Evolutionary conservation across 352 stramenopile species (phyloP).

Genomic region (Phytophthora brassicae): DNA sequence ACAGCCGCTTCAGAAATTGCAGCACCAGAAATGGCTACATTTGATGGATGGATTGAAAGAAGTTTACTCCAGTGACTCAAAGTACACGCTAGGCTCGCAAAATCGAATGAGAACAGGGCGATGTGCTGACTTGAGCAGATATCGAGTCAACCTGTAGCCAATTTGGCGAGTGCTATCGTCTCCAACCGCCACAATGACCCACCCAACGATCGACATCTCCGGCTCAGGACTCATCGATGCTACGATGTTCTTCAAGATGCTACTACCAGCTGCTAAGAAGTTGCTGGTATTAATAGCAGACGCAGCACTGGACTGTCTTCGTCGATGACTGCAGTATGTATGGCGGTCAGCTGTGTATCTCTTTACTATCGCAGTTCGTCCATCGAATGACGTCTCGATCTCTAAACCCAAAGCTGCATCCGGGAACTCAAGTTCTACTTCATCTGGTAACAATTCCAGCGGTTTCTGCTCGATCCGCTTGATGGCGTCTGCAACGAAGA

Average conservation of each 20-base stretch:
- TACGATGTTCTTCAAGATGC: slow-evolving; percentile 25
- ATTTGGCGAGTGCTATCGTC: slow-evolving; percentile 70
- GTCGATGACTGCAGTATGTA: slow-evolving; percentile 42
- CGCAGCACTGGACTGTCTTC: slow-evolving; percentile 19
- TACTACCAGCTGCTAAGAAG: slow-evolving; percentile 23
- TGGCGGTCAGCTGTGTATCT: slow-evolving; percentile 47
- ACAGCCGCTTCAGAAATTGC: slow-evolving; percentile 9
- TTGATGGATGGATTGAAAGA: slow-evolving; percentile 15
- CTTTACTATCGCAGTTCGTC: slow-evolving; percentile 66
- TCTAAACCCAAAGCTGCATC: slow-evolving; percentile 57
- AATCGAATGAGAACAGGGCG: slow-evolving; percentile 72
- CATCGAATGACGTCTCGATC: slow-evolving; percentile 81
- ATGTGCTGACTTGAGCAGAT: slow-evolving; percentile 67
- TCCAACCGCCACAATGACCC: slow-evolving; percentile 70
- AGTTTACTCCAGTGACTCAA: slow-evolving; percentile 50
- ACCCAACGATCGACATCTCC: slow-evolving; percentile 44
- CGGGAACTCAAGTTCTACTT: slow-evolving; percentile 71
- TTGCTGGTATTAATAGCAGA: neutral
- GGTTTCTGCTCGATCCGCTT: slow-evolving; percentile 61
- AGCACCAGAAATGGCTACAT: slow-evolving; percentile 2
- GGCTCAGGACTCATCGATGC: slow-evolving; percentile 23
- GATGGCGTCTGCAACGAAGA: slow-evolving; percentile 61
- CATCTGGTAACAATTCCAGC: slow-evolving; percentile 40
- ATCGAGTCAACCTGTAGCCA: slow-evolving; percentile 64
- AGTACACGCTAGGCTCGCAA: slow-evolving; percentile 79